Base-by-base conservation (phyloP, 164 flowering plant genomes). In the Nymphaea colorata region DNA sequence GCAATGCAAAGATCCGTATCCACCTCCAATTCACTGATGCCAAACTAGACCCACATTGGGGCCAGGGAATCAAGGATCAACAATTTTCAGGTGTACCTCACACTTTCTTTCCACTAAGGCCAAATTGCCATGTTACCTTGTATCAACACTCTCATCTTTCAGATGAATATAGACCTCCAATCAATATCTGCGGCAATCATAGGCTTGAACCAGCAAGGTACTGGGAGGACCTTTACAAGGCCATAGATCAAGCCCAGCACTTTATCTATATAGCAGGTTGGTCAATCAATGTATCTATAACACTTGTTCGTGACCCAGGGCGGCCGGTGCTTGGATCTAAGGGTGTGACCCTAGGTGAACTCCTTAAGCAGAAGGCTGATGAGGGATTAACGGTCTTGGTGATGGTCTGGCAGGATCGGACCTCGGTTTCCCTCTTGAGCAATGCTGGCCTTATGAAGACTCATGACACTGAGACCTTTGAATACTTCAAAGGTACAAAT, bases 81-180 rank as follows among this genome's bases (percentile, higher is more conserved):
- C 79, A 82, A 55, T 85, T 70, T 73, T 87, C 87, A 36, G 97
- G 97, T 3, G 92, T 87, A 6, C 92, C 92, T 8, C 82, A 78
- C 72, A 84, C 90, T 12, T 90, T 83, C 76, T 90, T 67, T 68
- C 59, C 90, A 6, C 94, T 84, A 72, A 85, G 89, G 73, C 75
- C 67, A 18, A 90, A 92, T 5, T 85, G 94, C 71, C 80, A 69
- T 71, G 92, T 90, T 64, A 77, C 94, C 69, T 69, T 90, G 44
- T 90, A 87, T 75, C 97, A 90, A 69, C 91, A 90, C 77, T 83
- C 91, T 66, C 94, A 90, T 73, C 76, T 90, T 59, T 90, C 94
- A 2, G 91, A 88, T 44, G 73, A 77, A 11, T 87, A 85, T 66
- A 57, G 84, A 63, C 97, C 97, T 4, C 76, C 82, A 68, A 87